These are phyloP conservation scores for Anisogramma anomala DNA, from an alignment of 2,329 filamentous ascomycete species.

Conservation along the genomic window DNA sequence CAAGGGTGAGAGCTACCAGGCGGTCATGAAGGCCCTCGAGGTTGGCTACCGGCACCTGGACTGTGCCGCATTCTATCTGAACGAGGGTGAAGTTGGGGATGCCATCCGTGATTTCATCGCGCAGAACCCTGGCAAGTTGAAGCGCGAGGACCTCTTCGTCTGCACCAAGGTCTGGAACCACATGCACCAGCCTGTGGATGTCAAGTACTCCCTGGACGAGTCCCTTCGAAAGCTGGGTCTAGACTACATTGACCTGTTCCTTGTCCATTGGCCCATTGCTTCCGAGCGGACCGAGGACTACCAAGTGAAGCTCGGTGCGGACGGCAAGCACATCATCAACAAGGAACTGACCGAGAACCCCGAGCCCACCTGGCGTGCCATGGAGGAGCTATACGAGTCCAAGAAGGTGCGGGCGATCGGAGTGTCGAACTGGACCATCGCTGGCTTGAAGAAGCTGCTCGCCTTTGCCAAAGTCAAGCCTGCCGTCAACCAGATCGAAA, in stretches of 20 bases:
- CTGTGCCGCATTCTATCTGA: slow-evolving; percentile 59
- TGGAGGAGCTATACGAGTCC: slow-evolving; percentile 45
- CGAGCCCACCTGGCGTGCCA: slow-evolving; percentile 48
- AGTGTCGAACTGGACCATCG: slow-evolving; percentile 45
- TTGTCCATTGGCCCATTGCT: slow-evolving; percentile 43
- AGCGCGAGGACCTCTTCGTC: slow-evolving; percentile 43
- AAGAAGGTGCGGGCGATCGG: slow-evolving; percentile 47
- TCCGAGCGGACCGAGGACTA: slow-evolving; percentile 32
- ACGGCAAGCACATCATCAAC: slow-evolving; percentile 38
- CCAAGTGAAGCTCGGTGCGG: slow-evolving; percentile 32
- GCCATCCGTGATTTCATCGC: slow-evolving; percentile 38
- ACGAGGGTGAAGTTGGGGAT: slow-evolving; percentile 50
- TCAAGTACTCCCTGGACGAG: slow-evolving; percentile 38
- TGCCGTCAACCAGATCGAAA: slow-evolving; percentile 40
- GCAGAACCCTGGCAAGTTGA: slow-evolving; percentile 31
- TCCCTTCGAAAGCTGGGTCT: slow-evolving; percentile 39
- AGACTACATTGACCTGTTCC: slow-evolving; percentile 46
- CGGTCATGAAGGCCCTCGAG: slow-evolving; percentile 51
- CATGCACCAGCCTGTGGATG: slow-evolving; percentile 48
- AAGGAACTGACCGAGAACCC: slow-evolving; percentile 55
- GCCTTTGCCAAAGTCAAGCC: slow-evolving; percentile 35
- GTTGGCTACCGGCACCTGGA: slow-evolving; percentile 56
- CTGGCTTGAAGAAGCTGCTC: slow-evolving; percentile 42
- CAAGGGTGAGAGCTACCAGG: slow-evolving; percentile 47
- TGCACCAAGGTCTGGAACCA: slow-evolving; percentile 63